phyloP scores from a whole-genome alignment of 768 basidiomycete genomes.

The Phanerochaete carnosa region DNA sequence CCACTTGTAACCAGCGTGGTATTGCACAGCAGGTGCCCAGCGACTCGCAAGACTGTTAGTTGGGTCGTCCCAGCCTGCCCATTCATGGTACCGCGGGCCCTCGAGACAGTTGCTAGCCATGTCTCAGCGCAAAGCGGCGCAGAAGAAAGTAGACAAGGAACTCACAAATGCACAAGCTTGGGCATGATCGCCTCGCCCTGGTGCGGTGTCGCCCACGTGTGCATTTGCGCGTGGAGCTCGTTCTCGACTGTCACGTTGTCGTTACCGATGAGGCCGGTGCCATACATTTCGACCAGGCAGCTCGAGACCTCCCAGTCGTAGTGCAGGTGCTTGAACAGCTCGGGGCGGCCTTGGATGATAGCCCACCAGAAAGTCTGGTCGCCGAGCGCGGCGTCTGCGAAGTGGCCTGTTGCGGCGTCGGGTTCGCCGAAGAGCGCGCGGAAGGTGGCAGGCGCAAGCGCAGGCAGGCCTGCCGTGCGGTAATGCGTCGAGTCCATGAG shows the following conservation, averaged over 20 bases:
- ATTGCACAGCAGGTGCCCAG: constrained; percentile 41
- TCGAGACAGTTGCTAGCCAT: constrained; percentile 37
- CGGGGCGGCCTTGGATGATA: constrained; percentile 39
- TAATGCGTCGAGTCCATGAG: constrained; percentile 47
- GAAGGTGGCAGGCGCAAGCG: constrained; percentile 42
- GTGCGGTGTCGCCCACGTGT: constrained; percentile 36
- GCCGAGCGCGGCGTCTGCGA: constrained; percentile 42
- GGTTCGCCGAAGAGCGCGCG: constrained; percentile 41
- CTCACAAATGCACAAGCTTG: constrained; percentile 50
- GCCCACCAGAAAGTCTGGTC: constrained; percentile 57
- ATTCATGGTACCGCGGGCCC: constrained; percentile 34
- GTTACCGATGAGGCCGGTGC: constrained; percentile 40
- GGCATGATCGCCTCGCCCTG: constrained; percentile 41
- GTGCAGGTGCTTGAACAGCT: constrained; percentile 39
- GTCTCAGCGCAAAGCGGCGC: background rate
- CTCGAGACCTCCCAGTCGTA: constrained; percentile 50
- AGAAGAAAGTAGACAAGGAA: constrained; percentile 7
- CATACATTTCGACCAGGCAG: constrained; percentile 46
- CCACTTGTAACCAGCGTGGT: constrained; percentile 49
- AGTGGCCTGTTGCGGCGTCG: constrained; percentile 30
- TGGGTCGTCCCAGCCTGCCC: constrained; percentile 44
- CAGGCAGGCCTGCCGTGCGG: constrained; percentile 24
- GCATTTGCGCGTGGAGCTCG: constrained; percentile 33
- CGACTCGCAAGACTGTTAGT: constrained; percentile 34
- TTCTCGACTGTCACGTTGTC: constrained; percentile 27